Evolutionary conservation across 1,284 basidiomycete genomes (phyloP), one percentile per base, ranked within the genome.

Genomic region (Ustilago hordei): DNA sequence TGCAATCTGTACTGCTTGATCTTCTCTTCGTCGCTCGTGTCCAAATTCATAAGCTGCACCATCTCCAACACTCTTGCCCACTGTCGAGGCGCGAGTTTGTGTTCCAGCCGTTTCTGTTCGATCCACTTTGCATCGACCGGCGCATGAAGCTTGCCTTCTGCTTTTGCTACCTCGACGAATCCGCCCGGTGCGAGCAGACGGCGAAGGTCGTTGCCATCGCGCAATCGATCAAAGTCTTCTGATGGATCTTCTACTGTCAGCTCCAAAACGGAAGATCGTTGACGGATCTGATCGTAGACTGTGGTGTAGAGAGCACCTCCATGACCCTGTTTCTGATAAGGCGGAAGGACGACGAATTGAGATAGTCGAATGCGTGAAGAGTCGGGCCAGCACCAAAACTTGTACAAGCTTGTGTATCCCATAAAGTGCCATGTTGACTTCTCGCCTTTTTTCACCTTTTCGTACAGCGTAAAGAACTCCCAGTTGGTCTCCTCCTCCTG

Each of bases 181-280:
- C 23, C 89, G 91, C 86, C 93, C 85, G 88, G 92, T 90, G 85
- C 87, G 72, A 93, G 88, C n/a, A 98, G 89, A 89, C 93, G 92
- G 69, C 90, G 89, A 32, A 99, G 89, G 86, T 99, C 97, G 81
- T 93, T 93, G 56, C 93, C 91, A 87, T 99, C 97, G 39, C 96
- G 90, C 61, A 99, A 89, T 83, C 97, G 94, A 85, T 97, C 95
- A 83, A 97, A 96, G 9, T 93, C 92, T 87, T 99, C 96, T 0
- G 94, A 94, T 0, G 96, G 96, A 85, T 99, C 96, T 88, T 99
- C 96, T 23, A 99, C 93, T 0, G 95, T 98, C 60, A 99, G 88
- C 86, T 99, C 96, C 11, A 92, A 91, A 38, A 98, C 91, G 50
- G 90, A 88, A 0, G 91, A 87, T 45, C 91, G 89, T 8, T 89